A percentile compares a stretch with the other conserved stretches of the same genome.
Evolutionary conservation across 345 rosid genomes (phyloP).

Genomic region (Excoecaria cochinchinensis): DNA sequence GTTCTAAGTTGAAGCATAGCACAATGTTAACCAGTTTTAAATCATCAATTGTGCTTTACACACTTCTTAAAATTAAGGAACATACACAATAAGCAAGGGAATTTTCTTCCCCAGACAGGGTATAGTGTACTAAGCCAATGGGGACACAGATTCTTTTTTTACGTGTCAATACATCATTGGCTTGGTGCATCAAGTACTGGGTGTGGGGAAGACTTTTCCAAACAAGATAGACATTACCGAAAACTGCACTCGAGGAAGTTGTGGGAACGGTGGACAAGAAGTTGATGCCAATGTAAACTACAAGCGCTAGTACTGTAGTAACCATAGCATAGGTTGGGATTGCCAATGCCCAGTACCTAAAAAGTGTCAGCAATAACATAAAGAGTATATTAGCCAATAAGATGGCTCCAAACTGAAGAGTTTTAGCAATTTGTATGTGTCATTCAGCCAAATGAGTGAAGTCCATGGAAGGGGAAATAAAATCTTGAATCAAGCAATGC

Average conservation of each 20-base stretch:
- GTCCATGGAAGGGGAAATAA: no score
- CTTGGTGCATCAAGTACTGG: no score
- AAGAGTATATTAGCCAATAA: background rate
- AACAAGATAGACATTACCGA: conserved; percentile 43
- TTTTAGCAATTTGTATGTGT: background rate
- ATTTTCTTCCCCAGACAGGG: no score
- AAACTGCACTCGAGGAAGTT: conserved; percentile 58
- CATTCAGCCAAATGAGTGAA: background rate
- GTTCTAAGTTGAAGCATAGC: background rate
- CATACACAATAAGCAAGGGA: background rate
- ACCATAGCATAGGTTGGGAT: conserved; percentile 69
- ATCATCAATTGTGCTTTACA: background rate
- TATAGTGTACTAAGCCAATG: no score
- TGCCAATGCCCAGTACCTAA: conserved; percentile 84
- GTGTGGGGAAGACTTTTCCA: no score
- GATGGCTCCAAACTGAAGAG: background rate
- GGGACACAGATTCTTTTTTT: no score
- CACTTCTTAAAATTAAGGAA: background rate
- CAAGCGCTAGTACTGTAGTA: conserved; percentile 45
- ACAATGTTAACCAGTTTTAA: background rate
- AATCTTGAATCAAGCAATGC: background rate
- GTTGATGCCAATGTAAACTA: conserved; percentile 74
- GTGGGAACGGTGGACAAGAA: conserved; percentile 67
- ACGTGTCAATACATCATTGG: no score
- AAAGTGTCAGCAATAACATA: background rate